Conservation (phyloP, 164 flowering plant species). For the Cinnamomum micranthum region DNA sequence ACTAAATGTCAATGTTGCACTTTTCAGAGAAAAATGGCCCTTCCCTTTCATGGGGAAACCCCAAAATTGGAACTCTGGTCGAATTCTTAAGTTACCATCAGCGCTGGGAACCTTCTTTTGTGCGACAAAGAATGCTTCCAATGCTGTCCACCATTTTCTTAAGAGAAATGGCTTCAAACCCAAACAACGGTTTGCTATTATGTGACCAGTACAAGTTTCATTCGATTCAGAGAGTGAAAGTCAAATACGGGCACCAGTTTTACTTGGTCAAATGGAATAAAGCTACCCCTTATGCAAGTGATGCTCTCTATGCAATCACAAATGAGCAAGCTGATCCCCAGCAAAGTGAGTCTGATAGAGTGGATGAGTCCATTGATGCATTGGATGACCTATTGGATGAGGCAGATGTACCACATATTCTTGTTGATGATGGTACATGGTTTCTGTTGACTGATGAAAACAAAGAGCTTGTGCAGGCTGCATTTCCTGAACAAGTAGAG, state of each 20-base stretch:
- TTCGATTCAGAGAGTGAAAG: constrained; percentile 65
- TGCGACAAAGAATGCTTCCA: constrained; percentile 71
- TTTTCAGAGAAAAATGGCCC: constrained; percentile 42
- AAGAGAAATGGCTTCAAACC: constrained; percentile 61
- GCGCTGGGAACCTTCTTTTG: constrained; percentile 74
- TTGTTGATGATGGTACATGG: constrained; percentile 41
- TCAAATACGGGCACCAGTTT: constrained; percentile 55
- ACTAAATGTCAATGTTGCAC: not conserved
- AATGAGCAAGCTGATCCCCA: constrained; percentile 25
- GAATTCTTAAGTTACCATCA: constrained; percentile 72
- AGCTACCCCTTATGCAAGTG: constrained; percentile 17
- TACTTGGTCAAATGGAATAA: constrained; percentile 86
- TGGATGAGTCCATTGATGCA: constrained; percentile 34
- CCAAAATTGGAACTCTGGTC: constrained; percentile 53
- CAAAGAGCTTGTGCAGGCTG: constrained; percentile 65
- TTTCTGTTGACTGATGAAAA: constrained; percentile 82
- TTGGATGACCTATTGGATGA: constrained; percentile 47
- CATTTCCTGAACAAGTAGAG: constrained; percentile 63
- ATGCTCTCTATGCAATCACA: constrained; percentile 7
- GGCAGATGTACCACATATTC: constrained; percentile 38
- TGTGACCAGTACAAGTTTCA: constrained; percentile 72
- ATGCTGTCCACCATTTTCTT: constrained; percentile 78
- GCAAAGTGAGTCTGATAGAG: constrained; percentile 22
- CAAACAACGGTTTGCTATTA: constrained; percentile 31
- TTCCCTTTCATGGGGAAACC: constrained; percentile 52